Evolutionary conservation across 148 eudicot species (phyloP).

Genomic region (Chenopodium suecicum): DNA sequence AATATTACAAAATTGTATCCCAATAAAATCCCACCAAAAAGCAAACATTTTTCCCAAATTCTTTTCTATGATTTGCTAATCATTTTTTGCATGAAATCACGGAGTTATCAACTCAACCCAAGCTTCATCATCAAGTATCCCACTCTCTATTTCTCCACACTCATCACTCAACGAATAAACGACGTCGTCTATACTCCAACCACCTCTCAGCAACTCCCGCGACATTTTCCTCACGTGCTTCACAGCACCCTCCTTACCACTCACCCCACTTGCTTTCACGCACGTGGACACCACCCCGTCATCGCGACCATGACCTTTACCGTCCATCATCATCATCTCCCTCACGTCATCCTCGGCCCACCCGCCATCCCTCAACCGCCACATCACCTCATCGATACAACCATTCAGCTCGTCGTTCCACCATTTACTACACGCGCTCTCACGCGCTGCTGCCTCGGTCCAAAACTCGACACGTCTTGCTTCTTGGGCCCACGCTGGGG

Average conservation of each 20-base stretch:
- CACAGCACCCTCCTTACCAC: slow-evolving; percentile 17
- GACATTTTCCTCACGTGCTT: slow-evolving; percentile 33
- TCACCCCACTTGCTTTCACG: neutral
- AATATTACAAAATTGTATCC: neutral
- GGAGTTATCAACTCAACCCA: slow-evolving; percentile 21
- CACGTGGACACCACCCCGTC: neutral
- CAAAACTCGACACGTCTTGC: slow-evolving; percentile 25
- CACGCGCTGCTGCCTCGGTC: slow-evolving; percentile 21
- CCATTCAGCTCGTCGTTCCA: slow-evolving; percentile 26
- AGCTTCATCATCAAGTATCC: slow-evolving; percentile 17
- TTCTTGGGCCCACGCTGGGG: slow-evolving; percentile 10
- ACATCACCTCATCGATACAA: slow-evolving; percentile 24
- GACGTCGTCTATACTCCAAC: slow-evolving; percentile 36
- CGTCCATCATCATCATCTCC: slow-evolving; percentile 41
- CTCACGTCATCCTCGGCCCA: slow-evolving; percentile 36
- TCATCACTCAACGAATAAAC: slow-evolving; percentile 30
- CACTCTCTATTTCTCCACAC: neutral
- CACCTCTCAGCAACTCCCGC: slow-evolving; percentile 28
- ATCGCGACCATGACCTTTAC: neutral
- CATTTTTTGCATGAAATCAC: neutral
- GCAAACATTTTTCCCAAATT: neutral
- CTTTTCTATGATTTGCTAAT: neutral
- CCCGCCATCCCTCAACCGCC: slow-evolving; percentile 28
- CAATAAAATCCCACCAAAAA: neutral
- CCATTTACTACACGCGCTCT: slow-evolving; percentile 4